These are phyloP conservation scores for Candida pseudofarinosa DNA, from an alignment of 805 yeast genomes.

Conservation along the genomic window DNA sequence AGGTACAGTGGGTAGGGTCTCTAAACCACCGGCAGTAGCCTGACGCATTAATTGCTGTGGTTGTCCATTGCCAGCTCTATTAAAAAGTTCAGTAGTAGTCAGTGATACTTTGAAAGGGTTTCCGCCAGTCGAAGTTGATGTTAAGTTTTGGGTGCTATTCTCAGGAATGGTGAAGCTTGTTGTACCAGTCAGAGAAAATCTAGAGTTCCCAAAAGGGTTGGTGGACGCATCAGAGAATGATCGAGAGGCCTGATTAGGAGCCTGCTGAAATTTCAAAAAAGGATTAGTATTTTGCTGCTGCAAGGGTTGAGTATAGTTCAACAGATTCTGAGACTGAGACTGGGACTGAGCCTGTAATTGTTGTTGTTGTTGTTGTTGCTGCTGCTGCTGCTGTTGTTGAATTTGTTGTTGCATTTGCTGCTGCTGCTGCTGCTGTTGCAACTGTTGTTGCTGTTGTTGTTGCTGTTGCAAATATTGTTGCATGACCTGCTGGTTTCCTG, in stretches of 20 bases:
- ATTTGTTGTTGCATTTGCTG: slow-evolving; percentile 3
- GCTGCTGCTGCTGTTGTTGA: slow-evolving; percentile 10
- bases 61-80: slow-evolving; percentile 10
- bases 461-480: neutral
- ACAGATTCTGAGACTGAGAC: neutral
- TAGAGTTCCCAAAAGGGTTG: slow-evolving; percentile 46
- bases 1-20: slow-evolving; percentile 58
- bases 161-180: slow-evolving; percentile 26
- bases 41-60: slow-evolving; percentile 40
- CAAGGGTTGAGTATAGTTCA: slow-evolving; percentile 13
- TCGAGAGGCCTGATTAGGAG: slow-evolving; percentile 15
- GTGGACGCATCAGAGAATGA: slow-evolving; percentile 13
- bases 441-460: neutral
- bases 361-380: slow-evolving; percentile 10
- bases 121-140: slow-evolving; percentile 46
- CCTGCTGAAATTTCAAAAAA: slow-evolving; percentile 19
- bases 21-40: slow-evolving; percentile 73
- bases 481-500: neutral
- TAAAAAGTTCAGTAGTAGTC: slow-evolving; percentile 30
- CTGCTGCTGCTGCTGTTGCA: neutral
- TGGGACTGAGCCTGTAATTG: slow-evolving; percentile 16
- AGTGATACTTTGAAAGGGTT: slow-evolving; percentile 56
- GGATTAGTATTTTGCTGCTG: slow-evolving; percentile 34
- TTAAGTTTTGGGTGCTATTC: slow-evolving; percentile 11
- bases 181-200: slow-evolving; percentile 32